Evolutionary conservation across 441 rosid genomes (phyloP), one percentile per base, ranked within the genome.

Genomic region (Gossypium schwendimanii): DNA sequence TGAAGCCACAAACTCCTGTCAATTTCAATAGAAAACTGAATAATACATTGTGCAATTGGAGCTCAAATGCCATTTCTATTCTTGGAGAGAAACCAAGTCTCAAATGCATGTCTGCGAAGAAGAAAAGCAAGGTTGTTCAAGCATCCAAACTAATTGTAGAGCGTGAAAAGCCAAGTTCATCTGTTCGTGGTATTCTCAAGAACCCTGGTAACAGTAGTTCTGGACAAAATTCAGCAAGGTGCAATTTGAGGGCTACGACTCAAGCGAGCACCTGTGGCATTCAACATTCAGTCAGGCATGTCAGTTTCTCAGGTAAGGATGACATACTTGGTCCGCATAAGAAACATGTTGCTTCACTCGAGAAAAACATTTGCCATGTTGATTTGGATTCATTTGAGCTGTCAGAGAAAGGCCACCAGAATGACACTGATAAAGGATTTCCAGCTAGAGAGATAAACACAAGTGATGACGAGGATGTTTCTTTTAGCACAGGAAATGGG

Each of bases 131-230:
- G 55, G 21, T 69, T 18, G 20, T 52, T 26, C 67, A 52, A 76
- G 50, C 53, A 52, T 74, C 82, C 20, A 76, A 79, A 33, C 45
- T 39, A 11, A 18, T 31, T 24, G 68, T 58, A n/a, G 80, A 75
- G 81, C 59, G 59, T 58, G 71, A 52, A 52, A 79, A 81, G 66
- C 73, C 62, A n/a, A 68, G 31, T 39, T 55, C 68, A 20, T 76
- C 79, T 47, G 77, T 80, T 57, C 87, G 75, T 31, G 65, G 85
- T 67, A 86, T 79, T 69, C 83, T 83, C 26, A 86, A 82, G 83
- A 79, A 78, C 62, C 77, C 68, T n/a, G 24, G 71, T 28, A 81
- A 78, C 50, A 59, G 47, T 67, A 10, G 33, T 78, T 68, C 77
- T n/a, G 75, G 63, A 47, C 47, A 82, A 75, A 80, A 65, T 24